Evolutionary conservation across 768 basidiomycete species (phyloP).

Genomic region (Royoungia palumana): DNA sequence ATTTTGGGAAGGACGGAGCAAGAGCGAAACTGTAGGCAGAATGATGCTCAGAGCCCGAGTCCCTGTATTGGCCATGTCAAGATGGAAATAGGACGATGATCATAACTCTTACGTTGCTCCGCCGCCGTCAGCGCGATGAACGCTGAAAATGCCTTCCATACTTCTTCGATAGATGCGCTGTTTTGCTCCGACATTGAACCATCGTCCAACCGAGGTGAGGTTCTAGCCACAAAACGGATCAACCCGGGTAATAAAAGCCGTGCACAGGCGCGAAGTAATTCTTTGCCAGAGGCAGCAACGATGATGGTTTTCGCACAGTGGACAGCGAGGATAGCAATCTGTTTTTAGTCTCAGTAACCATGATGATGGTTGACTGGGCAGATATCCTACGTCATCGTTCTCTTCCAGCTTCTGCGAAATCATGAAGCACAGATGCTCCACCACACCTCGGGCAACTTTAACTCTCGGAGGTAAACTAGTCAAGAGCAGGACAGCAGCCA

Average conservation of each 20-base stretch:
- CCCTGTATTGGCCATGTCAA: slow-evolving; percentile 41
- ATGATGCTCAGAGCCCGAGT: slow-evolving; percentile 65
- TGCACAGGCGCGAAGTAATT: slow-evolving; percentile 67
- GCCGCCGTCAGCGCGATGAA: slow-evolving; percentile 57
- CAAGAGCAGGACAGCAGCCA: slow-evolving; percentile 81
- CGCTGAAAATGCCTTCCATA: slow-evolving; percentile 74
- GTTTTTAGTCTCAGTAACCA: slow-evolving; percentile 1
- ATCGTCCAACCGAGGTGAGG: slow-evolving; percentile 61
- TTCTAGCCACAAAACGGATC: slow-evolving; percentile 73
- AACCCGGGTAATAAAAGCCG: slow-evolving; percentile 74
- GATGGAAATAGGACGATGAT: not conserved
- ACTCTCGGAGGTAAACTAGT: slow-evolving; percentile 69
- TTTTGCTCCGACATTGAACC: slow-evolving; percentile 54
- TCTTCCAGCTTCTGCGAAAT: slow-evolving; percentile 79
- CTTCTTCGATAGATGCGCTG: slow-evolving; percentile 65
- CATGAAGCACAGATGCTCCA: slow-evolving; percentile 83
- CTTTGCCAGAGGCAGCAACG: slow-evolving; percentile 64
- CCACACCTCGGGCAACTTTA: slow-evolving; percentile 64
- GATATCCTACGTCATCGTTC: slow-evolving; percentile 53
- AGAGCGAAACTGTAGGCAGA: slow-evolving; percentile 69
- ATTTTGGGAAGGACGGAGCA: slow-evolving; percentile 53
- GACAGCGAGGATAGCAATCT: slow-evolving; percentile 82
- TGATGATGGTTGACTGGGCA: slow-evolving; percentile 9
- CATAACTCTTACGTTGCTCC: slow-evolving; percentile 53
- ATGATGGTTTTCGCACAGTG: slow-evolving; percentile 89